Conservation (phyloP, 441 rosid genomes). For the Geranium incanum region DNA sequence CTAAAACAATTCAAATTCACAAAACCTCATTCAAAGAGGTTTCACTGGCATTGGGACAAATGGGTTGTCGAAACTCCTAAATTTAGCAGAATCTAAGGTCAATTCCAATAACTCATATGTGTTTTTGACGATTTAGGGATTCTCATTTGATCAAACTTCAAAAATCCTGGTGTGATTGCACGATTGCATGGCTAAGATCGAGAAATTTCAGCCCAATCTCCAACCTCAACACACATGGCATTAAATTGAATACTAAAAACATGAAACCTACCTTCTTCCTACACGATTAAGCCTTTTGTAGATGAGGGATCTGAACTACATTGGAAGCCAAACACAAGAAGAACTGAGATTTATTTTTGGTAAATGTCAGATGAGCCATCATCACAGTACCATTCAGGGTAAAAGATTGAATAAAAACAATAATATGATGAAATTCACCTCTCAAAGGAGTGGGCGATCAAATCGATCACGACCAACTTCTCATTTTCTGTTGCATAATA, state of each 20-base stretch:
- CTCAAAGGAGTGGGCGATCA: too few species aligned
- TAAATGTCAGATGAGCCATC: neutral
- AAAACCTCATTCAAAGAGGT: neutral
- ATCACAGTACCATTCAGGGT: neutral
- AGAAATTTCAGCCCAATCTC: neutral
- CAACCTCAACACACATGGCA: neutral
- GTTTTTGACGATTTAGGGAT: neutral
- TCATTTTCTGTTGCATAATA: too few species aligned
- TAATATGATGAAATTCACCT: too few species aligned
- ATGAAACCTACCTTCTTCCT: neutral
- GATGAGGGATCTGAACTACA: slow-evolving; percentile 4
- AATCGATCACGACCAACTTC: too few species aligned
- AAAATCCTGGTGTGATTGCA: neutral
- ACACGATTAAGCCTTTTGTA: neutral
- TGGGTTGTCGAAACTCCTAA: neutral
- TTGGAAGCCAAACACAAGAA: neutral
- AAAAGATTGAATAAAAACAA: too few species aligned
- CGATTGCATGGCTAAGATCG: neutral
- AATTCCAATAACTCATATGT: neutral
- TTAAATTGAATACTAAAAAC: neutral
- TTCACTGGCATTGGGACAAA: neutral
- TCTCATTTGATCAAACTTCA: neutral
- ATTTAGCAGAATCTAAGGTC: slow-evolving; percentile 1
- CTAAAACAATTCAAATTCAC: neutral
- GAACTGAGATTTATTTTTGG: neutral